Evolutionary conservation across 768 basidiomycete genomes (phyloP).

Genomic region (Boletus tylopilopsis): DNA sequence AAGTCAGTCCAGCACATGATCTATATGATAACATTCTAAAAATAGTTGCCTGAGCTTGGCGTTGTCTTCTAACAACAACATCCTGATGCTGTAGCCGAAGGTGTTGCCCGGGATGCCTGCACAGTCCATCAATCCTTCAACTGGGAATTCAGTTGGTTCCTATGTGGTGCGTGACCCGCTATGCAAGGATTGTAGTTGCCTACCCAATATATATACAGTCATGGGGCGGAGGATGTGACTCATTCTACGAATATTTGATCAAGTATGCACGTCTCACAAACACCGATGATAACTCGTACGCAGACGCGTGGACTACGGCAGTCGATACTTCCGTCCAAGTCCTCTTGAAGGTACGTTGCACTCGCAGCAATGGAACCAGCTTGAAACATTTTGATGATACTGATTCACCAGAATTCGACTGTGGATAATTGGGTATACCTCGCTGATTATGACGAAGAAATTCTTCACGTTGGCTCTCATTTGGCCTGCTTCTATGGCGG

Average conservation of each 20-base stretch:
- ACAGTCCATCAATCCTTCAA: conserved; percentile 52
- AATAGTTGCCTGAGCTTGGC: neutral
- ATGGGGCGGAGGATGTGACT: conserved; percentile 68
- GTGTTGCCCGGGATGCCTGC: conserved; percentile 49
- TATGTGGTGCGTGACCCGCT: conserved; percentile 46
- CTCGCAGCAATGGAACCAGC: neutral
- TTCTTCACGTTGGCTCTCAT: conserved; percentile 68
- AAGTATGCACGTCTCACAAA: conserved; percentile 67
- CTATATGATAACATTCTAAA: conserved; percentile 28
- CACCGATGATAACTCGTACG: conserved; percentile 58
- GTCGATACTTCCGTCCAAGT: conserved; percentile 66
- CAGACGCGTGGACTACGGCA: conserved; percentile 65
- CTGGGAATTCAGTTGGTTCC: conserved; percentile 48
- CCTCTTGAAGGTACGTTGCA: conserved; percentile 45
- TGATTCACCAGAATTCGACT: conserved; percentile 50
- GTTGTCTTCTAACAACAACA: neutral
- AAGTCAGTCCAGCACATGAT: conserved; percentile 51
- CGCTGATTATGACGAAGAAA: conserved; percentile 54
- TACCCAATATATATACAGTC: conserved; percentile 38
- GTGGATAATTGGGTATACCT: conserved; percentile 60
- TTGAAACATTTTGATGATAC: neutral
- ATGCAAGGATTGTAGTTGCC: neutral
- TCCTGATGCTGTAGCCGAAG: conserved; percentile 7
- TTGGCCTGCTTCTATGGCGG: conserved; percentile 73
- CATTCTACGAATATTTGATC: conserved; percentile 76